These are phyloP conservation scores for Pholiota microspora DNA, from an alignment of 768 basidiomycete species.

Conservation along the genomic window DNA sequence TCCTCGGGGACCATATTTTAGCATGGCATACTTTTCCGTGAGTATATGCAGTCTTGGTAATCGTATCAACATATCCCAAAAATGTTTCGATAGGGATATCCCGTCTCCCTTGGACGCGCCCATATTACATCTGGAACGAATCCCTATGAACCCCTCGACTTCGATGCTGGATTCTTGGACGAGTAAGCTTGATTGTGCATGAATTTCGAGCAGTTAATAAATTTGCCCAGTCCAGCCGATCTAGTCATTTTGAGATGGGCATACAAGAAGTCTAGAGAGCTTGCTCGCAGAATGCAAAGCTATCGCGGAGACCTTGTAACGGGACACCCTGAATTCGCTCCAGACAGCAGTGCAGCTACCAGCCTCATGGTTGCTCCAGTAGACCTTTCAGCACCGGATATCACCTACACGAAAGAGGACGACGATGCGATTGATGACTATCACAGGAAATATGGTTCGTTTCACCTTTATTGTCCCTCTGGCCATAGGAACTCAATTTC, in stretches of 20 bases:
- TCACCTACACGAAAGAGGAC: slow-evolving; percentile 40
- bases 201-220: too few relatives aligned
- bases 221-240: slow-evolving; percentile 41
- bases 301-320: slow-evolving; percentile 37
- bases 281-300: slow-evolving; percentile 49
- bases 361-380: slow-evolving; percentile 26
- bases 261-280: slow-evolving; percentile 56
- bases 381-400: slow-evolving; percentile 30
- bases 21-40: slow-evolving; percentile 18
- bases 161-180: slow-evolving; percentile 44
- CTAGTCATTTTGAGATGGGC: slow-evolving; percentile 44
- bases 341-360: slow-evolving; percentile 30
- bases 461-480: neutral
- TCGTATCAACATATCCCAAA: neutral
- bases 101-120: slow-evolving; percentile 43
- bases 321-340: slow-evolving; percentile 35
- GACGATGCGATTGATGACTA: slow-evolving; percentile 40
- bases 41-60: neutral
- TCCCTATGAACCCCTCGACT: slow-evolving; percentile 38
- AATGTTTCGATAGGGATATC: too few relatives aligned
- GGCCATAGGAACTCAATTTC: neutral
- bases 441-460: slow-evolving; percentile 30
- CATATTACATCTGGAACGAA: slow-evolving; percentile 46
- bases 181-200: slow-evolving; percentile 28
- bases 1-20: slow-evolving; percentile 22